phyloP scores from a whole-genome alignment of 1,284 basidiomycete genomes.

The Apiotrichum mycotoxinovorans region DNA sequence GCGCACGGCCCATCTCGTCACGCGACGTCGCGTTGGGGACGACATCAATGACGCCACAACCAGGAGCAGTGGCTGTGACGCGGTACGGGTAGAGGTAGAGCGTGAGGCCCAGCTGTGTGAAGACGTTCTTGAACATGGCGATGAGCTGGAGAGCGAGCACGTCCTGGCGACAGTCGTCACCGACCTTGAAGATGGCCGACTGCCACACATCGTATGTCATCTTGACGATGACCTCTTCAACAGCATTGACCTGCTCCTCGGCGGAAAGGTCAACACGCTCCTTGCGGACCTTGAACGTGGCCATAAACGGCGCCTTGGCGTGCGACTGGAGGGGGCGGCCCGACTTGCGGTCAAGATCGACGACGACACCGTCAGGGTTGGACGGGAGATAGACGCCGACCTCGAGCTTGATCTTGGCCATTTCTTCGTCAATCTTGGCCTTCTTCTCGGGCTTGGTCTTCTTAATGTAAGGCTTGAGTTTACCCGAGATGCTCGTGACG shows the following conservation, averaged over 20 bases:
- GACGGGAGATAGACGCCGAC: slow-evolving; percentile 94
- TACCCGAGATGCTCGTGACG: slow-evolving; percentile 96
- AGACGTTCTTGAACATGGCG: slow-evolving; percentile 99
- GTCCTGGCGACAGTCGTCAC: slow-evolving; percentile 98
- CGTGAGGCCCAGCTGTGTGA: slow-evolving; percentile 77
- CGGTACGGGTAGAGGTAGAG: slow-evolving; percentile 95
- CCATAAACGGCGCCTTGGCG: slow-evolving; percentile 99
- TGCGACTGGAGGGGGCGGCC: slow-evolving; percentile 95
- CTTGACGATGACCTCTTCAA: slow-evolving; percentile 45
- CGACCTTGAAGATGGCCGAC: slow-evolving; percentile 99
- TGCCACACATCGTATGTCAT: slow-evolving; percentile 90
- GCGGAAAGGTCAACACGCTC: slow-evolving; percentile 58
- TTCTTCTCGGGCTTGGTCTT: slow-evolving; percentile 96
- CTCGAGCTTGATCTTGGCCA: slow-evolving; percentile 91
- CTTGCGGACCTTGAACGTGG: slow-evolving; percentile 96
- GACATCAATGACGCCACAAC: slow-evolving; percentile 97
- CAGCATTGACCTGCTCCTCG: slow-evolving; percentile 8
- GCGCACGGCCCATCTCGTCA: slow-evolving; percentile 98
- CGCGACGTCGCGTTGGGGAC: slow-evolving; percentile 97
- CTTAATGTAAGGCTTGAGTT: slow-evolving; percentile 95
- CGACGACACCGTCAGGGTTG: slow-evolving; percentile 93
- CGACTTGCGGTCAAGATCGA: slow-evolving; percentile 95
- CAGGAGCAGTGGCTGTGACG: slow-evolving; percentile 94
- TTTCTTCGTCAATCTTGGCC: slow-evolving; percentile 96
- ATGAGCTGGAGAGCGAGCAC: slow-evolving; percentile 94